A percentile compares a stretch with the other conserved stretches of the same genome.
Conservation (phyloP, 331 rosid species). For the Arachis monticola region DNA sequence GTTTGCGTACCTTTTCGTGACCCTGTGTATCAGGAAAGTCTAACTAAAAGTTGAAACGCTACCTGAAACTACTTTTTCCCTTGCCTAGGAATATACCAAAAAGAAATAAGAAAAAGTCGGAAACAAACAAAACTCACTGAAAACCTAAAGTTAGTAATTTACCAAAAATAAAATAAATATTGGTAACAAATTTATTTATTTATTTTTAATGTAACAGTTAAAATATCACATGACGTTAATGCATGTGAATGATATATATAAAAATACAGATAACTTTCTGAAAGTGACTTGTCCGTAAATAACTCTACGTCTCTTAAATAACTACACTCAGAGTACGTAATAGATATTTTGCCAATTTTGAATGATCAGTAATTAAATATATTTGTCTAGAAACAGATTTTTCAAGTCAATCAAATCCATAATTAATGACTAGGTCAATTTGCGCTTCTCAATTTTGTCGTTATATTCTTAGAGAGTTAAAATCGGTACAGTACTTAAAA, state of each 20-base stretch:
- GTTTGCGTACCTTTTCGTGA: no score
- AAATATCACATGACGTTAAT: not conserved
- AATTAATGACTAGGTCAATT: not conserved
- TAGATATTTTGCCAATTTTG: not conserved
- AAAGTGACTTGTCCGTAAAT: not conserved
- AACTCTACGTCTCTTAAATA: not conserved
- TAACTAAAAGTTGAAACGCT: no score
- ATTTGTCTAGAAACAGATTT: not conserved
- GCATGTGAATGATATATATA: not conserved
- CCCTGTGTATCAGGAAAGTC: no score
- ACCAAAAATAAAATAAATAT: no score
- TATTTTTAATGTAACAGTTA: no score
- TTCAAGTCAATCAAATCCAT: not conserved
- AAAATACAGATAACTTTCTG: not conserved
- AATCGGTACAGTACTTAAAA: no score
- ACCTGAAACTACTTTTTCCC: not conserved
- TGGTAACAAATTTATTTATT: no score
- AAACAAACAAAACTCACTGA: not conserved
- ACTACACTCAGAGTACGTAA: no score
- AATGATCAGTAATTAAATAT: not conserved
- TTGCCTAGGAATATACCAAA: not conserved
- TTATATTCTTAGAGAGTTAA: not conserved
- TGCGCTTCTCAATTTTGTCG: not conserved
- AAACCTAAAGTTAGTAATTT: not conserved
- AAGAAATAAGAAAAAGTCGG: not conserved